phyloP scores from a whole-genome alignment of 139 green algal genomes.

The Gonium pectorale region DNA sequence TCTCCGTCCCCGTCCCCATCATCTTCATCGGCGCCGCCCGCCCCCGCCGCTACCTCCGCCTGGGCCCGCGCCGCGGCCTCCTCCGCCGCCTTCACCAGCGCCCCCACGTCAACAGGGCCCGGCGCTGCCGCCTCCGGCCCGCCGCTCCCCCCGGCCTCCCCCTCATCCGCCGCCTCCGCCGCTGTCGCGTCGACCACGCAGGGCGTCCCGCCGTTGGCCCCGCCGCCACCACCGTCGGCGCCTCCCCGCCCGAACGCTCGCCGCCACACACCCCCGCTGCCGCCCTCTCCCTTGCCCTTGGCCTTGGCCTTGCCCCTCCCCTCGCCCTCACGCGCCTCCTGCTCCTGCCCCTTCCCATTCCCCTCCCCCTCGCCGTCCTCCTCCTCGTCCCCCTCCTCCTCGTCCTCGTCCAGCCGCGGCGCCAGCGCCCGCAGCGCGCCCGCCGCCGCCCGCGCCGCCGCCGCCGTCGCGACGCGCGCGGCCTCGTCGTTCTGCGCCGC shows the following conservation, averaged over 20 bases:
- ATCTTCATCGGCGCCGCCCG: neutral
- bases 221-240: no score
- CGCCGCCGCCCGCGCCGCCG: constrained; percentile 31
- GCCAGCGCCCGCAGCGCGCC: constrained; percentile 16
- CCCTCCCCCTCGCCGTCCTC: neutral
- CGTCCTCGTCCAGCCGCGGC: neutral
- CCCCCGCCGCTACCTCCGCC: neutral
- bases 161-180: no score
- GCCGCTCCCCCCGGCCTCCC: no score
- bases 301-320: neutral
- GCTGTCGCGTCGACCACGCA: no score
- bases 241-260: no score
- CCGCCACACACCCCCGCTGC: no score
- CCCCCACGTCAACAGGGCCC: no score
- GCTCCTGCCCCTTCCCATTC: neutral
- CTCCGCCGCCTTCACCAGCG: constrained; percentile 25
- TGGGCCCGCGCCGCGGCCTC: constrained; percentile 6
- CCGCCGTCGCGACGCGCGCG: constrained; percentile 1
- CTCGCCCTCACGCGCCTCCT: no score
- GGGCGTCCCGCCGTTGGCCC: no score
- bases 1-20: neutral
- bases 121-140: no score
- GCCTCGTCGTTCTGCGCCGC: neutral
- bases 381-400: neutral
- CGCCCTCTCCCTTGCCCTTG: no score